Percentiles rank a stretch among this genome's conserved stretches.
These are phyloP conservation scores for Epichloe glyceriae DNA, from an alignment of 2,329 filamentous ascomycete species.

Conservation along the genomic window DNA sequence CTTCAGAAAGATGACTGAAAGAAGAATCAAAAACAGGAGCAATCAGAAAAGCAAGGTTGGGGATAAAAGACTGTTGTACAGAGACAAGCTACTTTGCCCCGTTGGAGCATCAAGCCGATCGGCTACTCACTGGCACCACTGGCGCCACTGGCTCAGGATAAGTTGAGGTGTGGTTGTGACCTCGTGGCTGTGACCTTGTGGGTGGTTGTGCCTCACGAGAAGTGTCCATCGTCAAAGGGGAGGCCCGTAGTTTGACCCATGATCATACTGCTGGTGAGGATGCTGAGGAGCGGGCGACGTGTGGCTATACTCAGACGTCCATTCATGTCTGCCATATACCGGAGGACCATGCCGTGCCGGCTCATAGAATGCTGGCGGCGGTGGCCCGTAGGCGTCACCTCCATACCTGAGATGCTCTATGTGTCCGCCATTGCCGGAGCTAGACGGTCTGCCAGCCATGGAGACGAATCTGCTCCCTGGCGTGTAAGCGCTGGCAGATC, in stretches of 20 bases:
- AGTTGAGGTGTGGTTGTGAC: not conserved
- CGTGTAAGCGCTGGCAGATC: constrained; percentile 12
- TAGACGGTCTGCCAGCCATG: constrained; percentile 9
- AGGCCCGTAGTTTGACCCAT: not conserved
- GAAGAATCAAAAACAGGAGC: too few species aligned
- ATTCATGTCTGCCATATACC: not conserved
- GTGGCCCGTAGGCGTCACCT: not conserved
- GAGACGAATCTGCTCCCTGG: constrained; percentile 6
- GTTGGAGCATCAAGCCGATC: not conserved
- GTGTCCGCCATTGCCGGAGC: constrained; percentile 8
- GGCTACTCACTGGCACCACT: not conserved
- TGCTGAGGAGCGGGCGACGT: not conserved
- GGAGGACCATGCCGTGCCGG: constrained; percentile 2
- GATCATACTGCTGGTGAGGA: not conserved
- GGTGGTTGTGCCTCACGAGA: not conserved
- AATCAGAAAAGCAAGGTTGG: too few species aligned
- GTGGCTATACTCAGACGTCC: constrained; percentile 2
- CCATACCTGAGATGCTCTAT: constrained; percentile 1
- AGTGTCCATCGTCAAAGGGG: not conserved
- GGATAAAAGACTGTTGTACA: constrained; percentile 5
- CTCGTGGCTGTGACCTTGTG: not conserved
- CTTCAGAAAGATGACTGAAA: too few species aligned
- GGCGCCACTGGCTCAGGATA: constrained; percentile 4
- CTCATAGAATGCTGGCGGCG: constrained; percentile 4
- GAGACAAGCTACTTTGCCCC: not conserved